phyloP scores from a whole-genome alignment of 208 protist species.

The Herpetomonas tarakana region DNA sequence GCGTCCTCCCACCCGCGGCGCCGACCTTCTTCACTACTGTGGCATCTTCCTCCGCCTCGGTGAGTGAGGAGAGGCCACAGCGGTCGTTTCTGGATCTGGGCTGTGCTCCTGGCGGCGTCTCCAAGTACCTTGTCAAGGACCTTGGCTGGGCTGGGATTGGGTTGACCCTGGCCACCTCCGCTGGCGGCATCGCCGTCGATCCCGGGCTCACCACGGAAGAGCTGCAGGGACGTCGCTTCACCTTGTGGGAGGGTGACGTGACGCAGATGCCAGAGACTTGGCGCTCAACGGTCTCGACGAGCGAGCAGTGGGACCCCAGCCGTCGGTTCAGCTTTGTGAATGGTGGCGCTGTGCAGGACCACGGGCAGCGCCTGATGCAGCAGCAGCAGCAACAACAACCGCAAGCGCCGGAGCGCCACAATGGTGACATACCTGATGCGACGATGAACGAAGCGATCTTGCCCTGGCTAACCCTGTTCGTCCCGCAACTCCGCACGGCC shows the following conservation, averaged over 20 bases:
- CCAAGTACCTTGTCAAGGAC: conserved; percentile 52
- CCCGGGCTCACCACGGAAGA: conserved; percentile 9
- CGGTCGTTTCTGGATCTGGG: conserved; percentile 69
- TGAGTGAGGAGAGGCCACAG: too few relatives aligned
- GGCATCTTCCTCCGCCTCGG: too few relatives aligned
- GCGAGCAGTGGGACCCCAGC: background rate
- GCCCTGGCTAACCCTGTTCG: conserved; percentile 75
- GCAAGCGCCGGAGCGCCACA: background rate
- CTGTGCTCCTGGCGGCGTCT: conserved; percentile 67
- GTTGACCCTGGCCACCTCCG: conserved; percentile 40
- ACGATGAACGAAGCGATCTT: conserved; percentile 18
- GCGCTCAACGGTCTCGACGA: conserved; percentile 2
- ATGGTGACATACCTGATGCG: background rate
- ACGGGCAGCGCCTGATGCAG: conserved; percentile 55
- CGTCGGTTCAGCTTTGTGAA: conserved; percentile 67
- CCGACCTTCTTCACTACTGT: conserved; percentile 10
- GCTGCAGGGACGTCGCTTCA: conserved; percentile 7
- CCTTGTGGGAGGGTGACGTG: conserved; percentile 39
- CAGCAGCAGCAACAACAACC: background rate
- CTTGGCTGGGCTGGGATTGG: conserved; percentile 70
- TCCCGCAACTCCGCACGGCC: conserved; percentile 63
- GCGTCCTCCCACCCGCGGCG: conserved; percentile 24
- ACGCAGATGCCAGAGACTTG: conserved; percentile 17
- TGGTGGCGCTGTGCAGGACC: conserved; percentile 73
- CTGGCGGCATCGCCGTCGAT: conserved; percentile 63